phyloP scores from a whole-genome alignment of 1,284 basidiomycete genomes.

The Cryptococcus jaspeensis region DNA sequence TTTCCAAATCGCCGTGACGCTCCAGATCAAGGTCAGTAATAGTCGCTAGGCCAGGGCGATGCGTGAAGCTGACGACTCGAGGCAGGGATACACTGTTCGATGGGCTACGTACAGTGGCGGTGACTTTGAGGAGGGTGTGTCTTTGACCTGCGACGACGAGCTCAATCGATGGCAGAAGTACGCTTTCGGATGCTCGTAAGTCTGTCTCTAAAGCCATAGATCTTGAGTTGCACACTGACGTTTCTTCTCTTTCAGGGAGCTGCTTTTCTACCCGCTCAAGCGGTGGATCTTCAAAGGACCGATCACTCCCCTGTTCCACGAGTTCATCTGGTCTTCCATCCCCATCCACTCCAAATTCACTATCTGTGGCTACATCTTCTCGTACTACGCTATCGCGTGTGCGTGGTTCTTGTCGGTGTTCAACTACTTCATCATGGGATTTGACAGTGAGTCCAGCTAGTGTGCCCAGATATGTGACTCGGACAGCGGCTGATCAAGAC shows the following conservation, averaged over 20 bases:
- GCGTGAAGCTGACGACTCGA: background rate
- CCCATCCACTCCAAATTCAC: slow-evolving; percentile 77
- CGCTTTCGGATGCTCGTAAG: slow-evolving; percentile 62
- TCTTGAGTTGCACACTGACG: background rate
- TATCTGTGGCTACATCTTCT: slow-evolving; percentile 69
- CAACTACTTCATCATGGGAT: slow-evolving; percentile 72
- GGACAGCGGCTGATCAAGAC: background rate
- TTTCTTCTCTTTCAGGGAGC: slow-evolving; percentile 56
- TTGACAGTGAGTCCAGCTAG: slow-evolving; percentile 42
- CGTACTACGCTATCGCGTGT: slow-evolving; percentile 77
- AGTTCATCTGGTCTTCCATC: slow-evolving; percentile 72
- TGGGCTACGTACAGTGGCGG: slow-evolving; percentile 81
- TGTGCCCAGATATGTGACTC: background rate
- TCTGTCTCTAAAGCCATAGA: background rate
- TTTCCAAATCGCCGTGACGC: slow-evolving; percentile 68
- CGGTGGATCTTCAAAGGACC: slow-evolving; percentile 72
- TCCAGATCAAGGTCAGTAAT: slow-evolving; percentile 51
- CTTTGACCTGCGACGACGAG: slow-evolving; percentile 57
- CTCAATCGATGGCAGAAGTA: slow-evolving; percentile 83
- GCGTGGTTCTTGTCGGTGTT: slow-evolving; percentile 63
- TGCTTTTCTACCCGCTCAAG: slow-evolving; percentile 72
- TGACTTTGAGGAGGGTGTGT: slow-evolving; percentile 85
- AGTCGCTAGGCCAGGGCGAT: background rate
- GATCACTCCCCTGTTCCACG: slow-evolving; percentile 70
- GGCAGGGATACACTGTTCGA: slow-evolving; percentile 65